These are phyloP conservation scores for Mycena pura DNA, from an alignment of 768 basidiomycete genomes.

Conservation along the genomic window DNA sequence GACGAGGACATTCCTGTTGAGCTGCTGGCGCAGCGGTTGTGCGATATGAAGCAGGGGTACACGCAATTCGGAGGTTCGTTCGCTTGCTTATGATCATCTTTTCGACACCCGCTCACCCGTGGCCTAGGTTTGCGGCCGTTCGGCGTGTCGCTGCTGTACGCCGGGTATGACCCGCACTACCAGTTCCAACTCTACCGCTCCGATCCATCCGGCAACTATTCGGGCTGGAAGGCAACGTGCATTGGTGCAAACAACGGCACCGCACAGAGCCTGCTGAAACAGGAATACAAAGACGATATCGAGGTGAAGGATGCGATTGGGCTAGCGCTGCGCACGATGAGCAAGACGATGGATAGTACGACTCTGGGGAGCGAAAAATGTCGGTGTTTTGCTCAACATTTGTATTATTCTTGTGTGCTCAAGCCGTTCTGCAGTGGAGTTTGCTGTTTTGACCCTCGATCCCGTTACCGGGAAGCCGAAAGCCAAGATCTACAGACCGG, in stretches of 20 bases:
- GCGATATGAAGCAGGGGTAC: constrained; percentile 98
- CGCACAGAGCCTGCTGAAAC: constrained; percentile 92
- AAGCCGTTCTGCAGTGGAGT: constrained; percentile 72
- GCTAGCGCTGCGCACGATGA: constrained; percentile 94
- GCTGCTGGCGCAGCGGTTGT: constrained; percentile 89
- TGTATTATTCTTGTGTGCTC: constrained; percentile 1
- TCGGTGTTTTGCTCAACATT: constrained; percentile 47
- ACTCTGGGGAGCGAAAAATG: constrained; percentile 96
- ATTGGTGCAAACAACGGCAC: constrained; percentile 99
- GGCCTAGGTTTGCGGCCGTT: constrained; percentile 92
- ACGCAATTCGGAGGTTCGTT: constrained; percentile 93
- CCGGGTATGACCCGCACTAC: constrained; percentile 96
- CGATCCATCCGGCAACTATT: constrained; percentile 98
- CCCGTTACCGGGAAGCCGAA: constrained; percentile 75
- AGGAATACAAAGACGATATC: constrained; percentile 98
- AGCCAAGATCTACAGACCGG: constrained; percentile 90
- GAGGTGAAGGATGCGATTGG: constrained; percentile 89
- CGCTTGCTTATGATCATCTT: background rate
- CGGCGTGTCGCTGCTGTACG: constrained; percentile 95
- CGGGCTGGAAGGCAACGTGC: constrained; percentile 98
- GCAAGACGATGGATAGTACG: constrained; percentile 99
- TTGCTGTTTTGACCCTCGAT: constrained; percentile 92
- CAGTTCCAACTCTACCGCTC: constrained; percentile 98
- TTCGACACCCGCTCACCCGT: background rate
- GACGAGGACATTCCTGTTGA: constrained; percentile 99